Evolutionary conservation across 108 stramenopile genomes (phyloP).

Genomic region (Pseudonitzschia pungens): DNA sequence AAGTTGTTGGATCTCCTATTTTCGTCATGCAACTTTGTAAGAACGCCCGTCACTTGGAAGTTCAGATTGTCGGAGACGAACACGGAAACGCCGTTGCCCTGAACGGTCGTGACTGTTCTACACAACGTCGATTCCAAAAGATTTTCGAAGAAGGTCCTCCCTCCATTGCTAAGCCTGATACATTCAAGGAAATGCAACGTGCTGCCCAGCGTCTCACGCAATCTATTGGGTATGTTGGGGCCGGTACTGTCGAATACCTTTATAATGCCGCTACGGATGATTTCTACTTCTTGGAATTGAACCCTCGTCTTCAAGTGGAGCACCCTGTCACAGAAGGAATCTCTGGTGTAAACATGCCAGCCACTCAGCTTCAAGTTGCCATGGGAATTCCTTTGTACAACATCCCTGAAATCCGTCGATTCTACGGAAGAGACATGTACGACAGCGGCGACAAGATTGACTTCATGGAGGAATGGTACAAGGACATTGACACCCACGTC

Average conservation of each 20-base stretch:
- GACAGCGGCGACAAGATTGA: slow-evolving; percentile 82
- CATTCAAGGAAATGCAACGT: slow-evolving; percentile 92
- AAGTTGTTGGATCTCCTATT: slow-evolving; percentile 95
- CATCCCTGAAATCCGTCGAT: slow-evolving; percentile 86
- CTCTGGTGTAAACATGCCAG: slow-evolving; percentile 88
- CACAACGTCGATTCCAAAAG: slow-evolving; percentile 99
- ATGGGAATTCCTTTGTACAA: slow-evolving; percentile 97
- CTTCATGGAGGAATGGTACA: slow-evolving; percentile 90
- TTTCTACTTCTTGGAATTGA: slow-evolving; percentile 97
- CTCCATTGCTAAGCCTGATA: slow-evolving; percentile 76
- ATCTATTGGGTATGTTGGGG: slow-evolving; percentile 95
- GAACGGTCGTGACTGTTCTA: slow-evolving; percentile 96
- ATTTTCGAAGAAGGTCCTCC: slow-evolving; percentile 99
- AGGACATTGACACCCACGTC: slow-evolving; percentile 81
- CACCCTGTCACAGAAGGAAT: slow-evolving; percentile 96
- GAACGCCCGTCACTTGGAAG: slow-evolving; percentile 97
- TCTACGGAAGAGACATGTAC: slow-evolving; percentile 87
- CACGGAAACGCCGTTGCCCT: slow-evolving; percentile 96
- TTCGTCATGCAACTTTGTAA: slow-evolving; percentile 98
- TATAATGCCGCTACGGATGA: slow-evolving; percentile 92
- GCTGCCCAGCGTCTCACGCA: slow-evolving; percentile 94
- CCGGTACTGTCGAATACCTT: slow-evolving; percentile 98
- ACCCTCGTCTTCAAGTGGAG: slow-evolving; percentile 98
- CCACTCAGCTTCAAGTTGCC: slow-evolving; percentile 95
- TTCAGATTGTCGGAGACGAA: slow-evolving; percentile 98